A percentile compares a stretch with the other conserved stretches of the same genome.
Evolutionary conservation across 1,284 basidiomycete genomes (phyloP).

Genomic region (Irpex rosettiformis): DNA sequence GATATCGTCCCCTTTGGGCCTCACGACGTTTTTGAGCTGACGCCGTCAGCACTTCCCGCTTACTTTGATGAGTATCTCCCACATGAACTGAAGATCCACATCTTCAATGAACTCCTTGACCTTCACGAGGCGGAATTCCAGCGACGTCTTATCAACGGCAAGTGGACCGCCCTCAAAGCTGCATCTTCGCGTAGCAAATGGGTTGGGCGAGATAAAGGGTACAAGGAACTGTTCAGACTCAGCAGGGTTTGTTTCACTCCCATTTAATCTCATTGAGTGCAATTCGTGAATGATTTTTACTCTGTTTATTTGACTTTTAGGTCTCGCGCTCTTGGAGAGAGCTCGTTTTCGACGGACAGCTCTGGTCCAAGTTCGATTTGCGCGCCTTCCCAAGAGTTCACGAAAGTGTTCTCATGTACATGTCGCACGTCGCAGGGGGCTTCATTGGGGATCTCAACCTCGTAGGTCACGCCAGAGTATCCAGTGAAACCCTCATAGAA

Average conservation of each 20-base stretch:
- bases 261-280: neutral
- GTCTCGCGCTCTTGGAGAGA: slow-evolving; percentile 80
- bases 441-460: slow-evolving; percentile 69
- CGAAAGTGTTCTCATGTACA: slow-evolving; percentile 42
- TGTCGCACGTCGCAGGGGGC: slow-evolving; percentile 53
- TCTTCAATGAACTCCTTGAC: slow-evolving; percentile 53
- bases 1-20: slow-evolving; percentile 49
- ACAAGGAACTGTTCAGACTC: slow-evolving; percentile 76
- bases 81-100: slow-evolving; percentile 66
- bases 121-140: slow-evolving; percentile 54
- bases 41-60: slow-evolving; percentile 33
- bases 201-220: slow-evolving; percentile 68
- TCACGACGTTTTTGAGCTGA: slow-evolving; percentile 46
- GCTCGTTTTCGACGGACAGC: slow-evolving; percentile 83
- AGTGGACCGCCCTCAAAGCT: slow-evolving; percentile 59
- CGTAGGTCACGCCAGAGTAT: slow-evolving; percentile 59
- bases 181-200: slow-evolving; percentile 56
- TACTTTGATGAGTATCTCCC: slow-evolving; percentile 73
- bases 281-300: neutral
- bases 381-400: slow-evolving; percentile 57
- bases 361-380: slow-evolving; percentile 73
- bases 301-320: slow-evolving; percentile 34
- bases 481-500: slow-evolving; percentile 44
- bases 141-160: slow-evolving; percentile 34
- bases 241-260: slow-evolving; percentile 53